Percentiles rank a stretch among this genome's conserved stretches.
phyloP scores from a whole-genome alignment of 129 eudicot genomes.

The sunflower (Helianthus annuus) region HanXRQr2.0-SUNRISE NC_035446.2:148334463-148334962 shows the following conservation, averaged over 20 bases:
- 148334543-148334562: conserved; percentile 7
- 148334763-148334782: conserved; percentile 34
- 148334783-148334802: conserved; percentile 83
- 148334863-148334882: conserved; percentile 79
- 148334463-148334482: not conserved
- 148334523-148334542: conserved; percentile 20
- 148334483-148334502: conserved; percentile 16
- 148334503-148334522: conserved; percentile 11
- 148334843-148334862: conserved; percentile 86
- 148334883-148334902: conserved; percentile 78
- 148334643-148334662: conserved; percentile 52
- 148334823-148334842: conserved; percentile 72
- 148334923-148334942: conserved; percentile 95
- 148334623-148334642: conserved; percentile 14
- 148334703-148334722: conserved; percentile 47
- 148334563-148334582: conserved; percentile 21
- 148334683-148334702: conserved; percentile 40
- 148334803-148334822: conserved; percentile 96
- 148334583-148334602: conserved; percentile 22
- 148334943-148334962: conserved; percentile 34
- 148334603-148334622: conserved; percentile 7
- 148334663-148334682: conserved; percentile 48
- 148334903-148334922: conserved; percentile 88
- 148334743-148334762: conserved; percentile 45
- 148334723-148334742: conserved; percentile 64